phyloP scores from a whole-genome alignment of 192 early-diverging fungal genomes.

The Coemansia sp. region DNA sequence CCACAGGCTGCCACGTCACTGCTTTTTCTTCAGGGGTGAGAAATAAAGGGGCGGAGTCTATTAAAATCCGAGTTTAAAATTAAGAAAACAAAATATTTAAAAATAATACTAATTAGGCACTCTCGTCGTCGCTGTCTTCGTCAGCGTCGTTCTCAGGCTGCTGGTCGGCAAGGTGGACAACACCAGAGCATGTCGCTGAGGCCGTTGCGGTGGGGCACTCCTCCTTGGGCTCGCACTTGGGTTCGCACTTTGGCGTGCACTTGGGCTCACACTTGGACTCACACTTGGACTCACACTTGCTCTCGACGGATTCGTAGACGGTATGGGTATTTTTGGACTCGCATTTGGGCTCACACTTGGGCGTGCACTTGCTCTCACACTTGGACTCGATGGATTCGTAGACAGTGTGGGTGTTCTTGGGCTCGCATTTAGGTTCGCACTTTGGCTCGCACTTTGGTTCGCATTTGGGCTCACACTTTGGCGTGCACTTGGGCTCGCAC shows the following conservation, averaged over 20 bases:
- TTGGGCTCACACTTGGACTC: background rate
- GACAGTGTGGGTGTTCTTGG: constrained; percentile 17
- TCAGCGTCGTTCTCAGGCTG: background rate
- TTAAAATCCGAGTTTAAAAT: background rate
- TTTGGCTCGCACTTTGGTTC: background rate
- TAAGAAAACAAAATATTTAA: background rate
- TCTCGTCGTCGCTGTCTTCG: constrained; percentile 3
- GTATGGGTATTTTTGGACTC: constrained; percentile 2
- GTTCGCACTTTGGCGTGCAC: background rate
- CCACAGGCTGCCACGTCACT: constrained; percentile 3
- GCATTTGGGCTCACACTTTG: background rate
- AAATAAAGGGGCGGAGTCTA: background rate
- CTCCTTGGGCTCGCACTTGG: background rate
- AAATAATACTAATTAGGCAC: background rate
- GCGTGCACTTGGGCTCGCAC: background rate
- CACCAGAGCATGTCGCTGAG: constrained; percentile 1
- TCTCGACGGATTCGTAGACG: constrained; percentile 13
- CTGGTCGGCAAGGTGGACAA: background rate
- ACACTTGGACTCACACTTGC: background rate
- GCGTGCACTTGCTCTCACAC: background rate
- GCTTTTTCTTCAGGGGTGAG: background rate
- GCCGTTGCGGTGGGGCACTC: background rate
- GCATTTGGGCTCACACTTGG: background rate
- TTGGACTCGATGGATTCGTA: constrained; percentile 14
- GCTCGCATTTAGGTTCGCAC: background rate